Base-by-base conservation (phyloP, 257 asterid genomes). In the Primulina huaijiensis region DNA sequence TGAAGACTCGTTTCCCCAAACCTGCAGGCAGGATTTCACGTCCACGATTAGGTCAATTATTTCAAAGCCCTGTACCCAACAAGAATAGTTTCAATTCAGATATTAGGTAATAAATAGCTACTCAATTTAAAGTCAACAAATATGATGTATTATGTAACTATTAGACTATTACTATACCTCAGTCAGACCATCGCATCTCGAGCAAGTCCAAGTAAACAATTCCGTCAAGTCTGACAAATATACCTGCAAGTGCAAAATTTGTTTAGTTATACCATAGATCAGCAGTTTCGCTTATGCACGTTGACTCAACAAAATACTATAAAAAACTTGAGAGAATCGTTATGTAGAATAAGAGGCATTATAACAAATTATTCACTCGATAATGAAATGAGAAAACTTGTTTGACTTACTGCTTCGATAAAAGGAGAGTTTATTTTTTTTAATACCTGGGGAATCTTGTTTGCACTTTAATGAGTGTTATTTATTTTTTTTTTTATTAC, bases 121-220 rank as follows among this genome's bases (percentile, higher is more conserved):
- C 35, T 8, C 43, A 30, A 56, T 8, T 7, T 60, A 69, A 40
- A 31, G 20, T 55, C 69, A 71, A 75, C 37, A 37, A 31, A 61
- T 6, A 16, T 12, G 30, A 61, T 11, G 29, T 11, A 23, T 72
- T 11, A 68, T 55, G 40, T 23, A 56, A 30, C 46, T 55, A 60
- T 61, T 34, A 31, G 50, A 55, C 52, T 63, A 64, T 37, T 21
- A 35, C 31, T 67, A 60, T 74, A 94, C 99, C 97, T 88, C 76
- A 11, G 93, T 89, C 65, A 86, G 75, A 70, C 78, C 95, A 82
- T 89, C 80, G 75, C 99, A 94, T 79, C 98, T 85, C 70, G 97
- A 75, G 83, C 99, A 94, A 60, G 99, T 94, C 99, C 99, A 94
- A 7, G 95, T 81, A 81, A 94, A 88, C 79, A 94, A 72, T 80